phyloP scores from a whole-genome alignment of 331 rosid genomes.

The Telfairia occidentalis region DNA sequence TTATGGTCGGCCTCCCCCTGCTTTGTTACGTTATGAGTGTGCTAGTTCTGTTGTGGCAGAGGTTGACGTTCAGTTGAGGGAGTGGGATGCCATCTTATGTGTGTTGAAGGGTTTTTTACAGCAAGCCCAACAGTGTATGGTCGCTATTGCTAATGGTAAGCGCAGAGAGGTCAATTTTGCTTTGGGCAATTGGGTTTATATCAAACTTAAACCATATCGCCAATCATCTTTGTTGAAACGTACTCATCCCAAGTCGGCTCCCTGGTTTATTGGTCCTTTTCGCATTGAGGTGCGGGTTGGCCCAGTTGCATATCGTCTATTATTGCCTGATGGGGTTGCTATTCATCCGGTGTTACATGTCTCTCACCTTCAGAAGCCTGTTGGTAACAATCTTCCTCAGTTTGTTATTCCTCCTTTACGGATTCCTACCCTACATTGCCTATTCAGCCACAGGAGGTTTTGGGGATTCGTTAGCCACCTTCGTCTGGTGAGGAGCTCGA shows the following conservation, averaged over 20 bases:
- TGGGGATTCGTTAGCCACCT: neutral
- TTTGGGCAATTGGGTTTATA: neutral
- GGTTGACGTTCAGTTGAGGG: neutral
- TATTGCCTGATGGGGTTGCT: neutral
- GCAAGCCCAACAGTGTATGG: neutral
- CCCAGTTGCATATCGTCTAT: neutral
- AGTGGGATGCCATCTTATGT: neutral
- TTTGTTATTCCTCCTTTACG: too few species aligned
- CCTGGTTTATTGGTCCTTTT: neutral
- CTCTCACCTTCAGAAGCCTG: neutral
- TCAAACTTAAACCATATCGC: too few species aligned
- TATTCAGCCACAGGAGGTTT: neutral
- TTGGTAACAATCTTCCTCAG: neutral
- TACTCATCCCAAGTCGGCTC: neutral
- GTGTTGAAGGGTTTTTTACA: fast-evolving
- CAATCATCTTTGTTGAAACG: fast-evolving
- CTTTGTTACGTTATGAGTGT: neutral
- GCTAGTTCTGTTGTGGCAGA: neutral
- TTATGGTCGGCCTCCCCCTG: neutral
- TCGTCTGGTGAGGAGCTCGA: neutral
- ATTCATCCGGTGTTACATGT: neutral
- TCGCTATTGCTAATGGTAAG: neutral
- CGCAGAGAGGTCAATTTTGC: neutral
- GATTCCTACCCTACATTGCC: too few species aligned
- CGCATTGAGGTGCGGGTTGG: neutral